A percentile compares a stretch with the other conserved stretches of the same genome.
These are phyloP conservation scores for Uncinocarpus reesii DNA, from an alignment of 2,329 filamentous ascomycete species.

Conservation along the genomic window DNA sequence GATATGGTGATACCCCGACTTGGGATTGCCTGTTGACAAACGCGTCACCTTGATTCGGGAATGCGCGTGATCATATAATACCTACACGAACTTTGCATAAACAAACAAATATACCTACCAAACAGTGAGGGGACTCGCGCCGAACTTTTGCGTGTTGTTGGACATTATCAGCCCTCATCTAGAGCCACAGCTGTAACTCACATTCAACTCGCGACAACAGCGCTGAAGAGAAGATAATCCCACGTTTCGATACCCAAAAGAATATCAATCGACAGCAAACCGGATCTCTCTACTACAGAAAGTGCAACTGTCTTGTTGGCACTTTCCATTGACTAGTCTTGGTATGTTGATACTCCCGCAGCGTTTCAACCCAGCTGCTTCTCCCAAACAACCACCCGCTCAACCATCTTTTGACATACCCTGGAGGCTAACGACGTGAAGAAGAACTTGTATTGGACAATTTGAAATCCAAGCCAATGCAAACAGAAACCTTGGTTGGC, in stretches of 20 bases:
- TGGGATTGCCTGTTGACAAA: background rate
- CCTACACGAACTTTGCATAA: no score
- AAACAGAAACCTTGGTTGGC: background rate
- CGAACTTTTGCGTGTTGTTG: background rate
- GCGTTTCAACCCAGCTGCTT: background rate
- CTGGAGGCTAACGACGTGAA: background rate
- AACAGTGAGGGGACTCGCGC: background rate
- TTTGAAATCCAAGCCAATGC: background rate
- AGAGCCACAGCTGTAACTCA: background rate
- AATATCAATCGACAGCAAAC: background rate
- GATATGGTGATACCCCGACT: background rate
- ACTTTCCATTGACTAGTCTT: background rate
- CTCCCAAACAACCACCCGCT: background rate
- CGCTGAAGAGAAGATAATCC: background rate
- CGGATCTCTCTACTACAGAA: background rate
- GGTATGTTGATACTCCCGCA: background rate
- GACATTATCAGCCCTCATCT: no score
- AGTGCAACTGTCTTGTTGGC: background rate
- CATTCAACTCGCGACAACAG: no score
- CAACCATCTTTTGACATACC: background rate
- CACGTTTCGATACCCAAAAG: background rate
- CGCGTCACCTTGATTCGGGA: background rate
- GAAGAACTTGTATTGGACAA: background rate
- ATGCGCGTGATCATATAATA: no score
- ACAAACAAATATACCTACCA: background rate